Base-by-base conservation (phyloP, 1,284 basidiomycete genomes). In the Singerocomus rubriflavus region DNA sequence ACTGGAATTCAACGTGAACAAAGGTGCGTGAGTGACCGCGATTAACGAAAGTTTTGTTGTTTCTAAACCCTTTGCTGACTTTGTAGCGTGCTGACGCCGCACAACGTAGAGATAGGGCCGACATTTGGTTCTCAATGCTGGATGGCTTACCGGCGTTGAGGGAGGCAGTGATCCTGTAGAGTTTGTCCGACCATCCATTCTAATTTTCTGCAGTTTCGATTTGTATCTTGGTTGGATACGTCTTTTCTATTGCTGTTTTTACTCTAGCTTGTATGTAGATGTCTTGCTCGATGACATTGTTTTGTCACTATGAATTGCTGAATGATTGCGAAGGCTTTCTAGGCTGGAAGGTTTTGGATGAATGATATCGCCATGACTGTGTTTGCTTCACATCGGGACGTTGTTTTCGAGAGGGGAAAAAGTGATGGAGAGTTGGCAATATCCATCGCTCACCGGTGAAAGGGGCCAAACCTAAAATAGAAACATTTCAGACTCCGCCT, bases 401-500 rank as follows among this genome's bases (percentile, higher is more conserved):
- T 25, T 7, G 21, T 43, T 43, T 14, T 25, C 29, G 17, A 21
- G 12, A 9, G 13, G 13, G 6, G 6, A 8, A n/a, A 25, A 43
- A 25, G 32, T n/a, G 6, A 14, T 17, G 16, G 10, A 7, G 3
- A 27, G 38, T 13, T n/a, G n/a, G n/a, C n/a, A n/a, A n/a, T n/a
- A n/a, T n/a, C n/a, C n/a, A 33, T 27, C 16, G 34, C 21, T 16
- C 10, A 10, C 14, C 25, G 4, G 1, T 21, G 27, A 44, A 45
- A 48, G 45, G 50, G 57, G 57, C 44, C 13, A 51, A 48, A n/a
- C 59, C 50, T 36, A 44, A 52, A 60, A 34, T 45, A 31, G 50
- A 0, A 8, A 13, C 27, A n/a, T 52, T 62, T 63, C 11, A 50
- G 8, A 61, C 62, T 65, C 65, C 65, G 62, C 53, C 26, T 16